Conservation (phyloP, 116 monocot genomes). For the Zostera marina region DNA sequence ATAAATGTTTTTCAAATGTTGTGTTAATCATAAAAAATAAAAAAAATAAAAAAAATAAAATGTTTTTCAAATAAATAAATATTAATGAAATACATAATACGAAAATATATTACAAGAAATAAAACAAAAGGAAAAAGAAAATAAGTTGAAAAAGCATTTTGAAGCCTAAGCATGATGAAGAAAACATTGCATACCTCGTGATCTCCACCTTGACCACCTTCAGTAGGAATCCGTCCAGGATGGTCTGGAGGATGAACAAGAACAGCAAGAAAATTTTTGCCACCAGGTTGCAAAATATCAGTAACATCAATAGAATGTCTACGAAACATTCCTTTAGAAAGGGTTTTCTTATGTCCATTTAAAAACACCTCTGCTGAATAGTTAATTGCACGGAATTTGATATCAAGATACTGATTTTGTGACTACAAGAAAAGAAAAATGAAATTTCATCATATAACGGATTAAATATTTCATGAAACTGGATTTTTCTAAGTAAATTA, state of each 20-base stretch:
- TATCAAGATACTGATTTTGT: slow-evolving; percentile 61
- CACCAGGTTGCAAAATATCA: slow-evolving; percentile 68
- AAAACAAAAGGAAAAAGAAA: neutral
- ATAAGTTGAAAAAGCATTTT: neutral
- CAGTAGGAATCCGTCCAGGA: slow-evolving; percentile 79
- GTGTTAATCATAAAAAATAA: too few species aligned
- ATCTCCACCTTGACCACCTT: slow-evolving; percentile 97
- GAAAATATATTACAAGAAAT: neutral
- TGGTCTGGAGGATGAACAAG: slow-evolving; percentile 95
- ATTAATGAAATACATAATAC: too few species aligned
- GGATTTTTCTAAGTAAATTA: too few species aligned
- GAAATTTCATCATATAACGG: neutral
- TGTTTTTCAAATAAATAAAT: too few species aligned
- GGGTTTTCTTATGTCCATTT: slow-evolving; percentile 67
- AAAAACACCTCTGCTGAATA: slow-evolving; percentile 86
- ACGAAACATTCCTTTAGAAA: slow-evolving; percentile 94
- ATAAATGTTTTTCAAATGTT: too few species aligned
- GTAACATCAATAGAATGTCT: slow-evolving; percentile 83
- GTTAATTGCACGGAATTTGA: slow-evolving; percentile 94
- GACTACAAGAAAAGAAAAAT: slow-evolving; percentile 14
- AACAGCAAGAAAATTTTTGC: slow-evolving; percentile 81
- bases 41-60: too few species aligned
- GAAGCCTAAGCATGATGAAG: neutral
- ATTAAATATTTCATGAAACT: too few species aligned
- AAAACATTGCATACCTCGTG: slow-evolving; percentile 55